Conservation (phyloP, 805 yeast species). For the Suhomyces canberraensis region DNA sequence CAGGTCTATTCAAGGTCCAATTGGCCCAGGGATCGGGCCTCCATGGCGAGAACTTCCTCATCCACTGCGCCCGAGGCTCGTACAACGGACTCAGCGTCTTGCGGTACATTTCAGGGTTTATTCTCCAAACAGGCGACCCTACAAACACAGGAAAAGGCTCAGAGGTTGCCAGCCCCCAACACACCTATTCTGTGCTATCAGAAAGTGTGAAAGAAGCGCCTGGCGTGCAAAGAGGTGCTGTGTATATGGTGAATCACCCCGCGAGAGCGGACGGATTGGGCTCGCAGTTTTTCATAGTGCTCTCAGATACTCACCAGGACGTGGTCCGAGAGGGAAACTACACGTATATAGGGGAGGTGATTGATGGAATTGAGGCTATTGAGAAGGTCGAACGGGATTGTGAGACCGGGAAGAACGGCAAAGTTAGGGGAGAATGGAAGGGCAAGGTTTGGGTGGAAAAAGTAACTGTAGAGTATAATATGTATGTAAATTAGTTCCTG, state of each 20-base stretch:
- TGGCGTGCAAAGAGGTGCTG: conserved; percentile 11
- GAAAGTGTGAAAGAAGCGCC: background rate
- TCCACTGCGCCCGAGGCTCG: conserved; percentile 21
- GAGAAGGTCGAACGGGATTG: conserved; percentile 12
- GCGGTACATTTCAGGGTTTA: conserved; percentile 17
- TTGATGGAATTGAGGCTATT: conserved; percentile 16
- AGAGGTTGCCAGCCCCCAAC: conserved; percentile 8
- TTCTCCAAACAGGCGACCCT: conserved; percentile 22
- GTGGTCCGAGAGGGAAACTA: conserved; percentile 11
- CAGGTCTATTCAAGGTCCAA: conserved; percentile 17
- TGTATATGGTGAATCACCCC: conserved; percentile 11
- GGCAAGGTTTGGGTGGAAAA: conserved; percentile 11
- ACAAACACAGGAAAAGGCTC: conserved; percentile 14
- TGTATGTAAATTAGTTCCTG: no score
- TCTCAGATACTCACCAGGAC: conserved; percentile 10
- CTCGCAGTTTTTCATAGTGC: conserved; percentile 19
- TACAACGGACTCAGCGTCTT: conserved; percentile 13
- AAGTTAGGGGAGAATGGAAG: conserved; percentile 17
- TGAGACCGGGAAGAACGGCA: conserved; percentile 14
- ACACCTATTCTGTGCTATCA: background rate
- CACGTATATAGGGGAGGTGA: conserved; percentile 14
- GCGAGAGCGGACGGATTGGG: conserved; percentile 10
- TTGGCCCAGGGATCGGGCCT: conserved; percentile 1
- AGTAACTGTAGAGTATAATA: conserved; percentile 14
- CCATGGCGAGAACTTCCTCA: conserved; percentile 16